Conservation (phyloP, 768 basidiomycete genomes). For the Crepidotus variabilis region DNA sequence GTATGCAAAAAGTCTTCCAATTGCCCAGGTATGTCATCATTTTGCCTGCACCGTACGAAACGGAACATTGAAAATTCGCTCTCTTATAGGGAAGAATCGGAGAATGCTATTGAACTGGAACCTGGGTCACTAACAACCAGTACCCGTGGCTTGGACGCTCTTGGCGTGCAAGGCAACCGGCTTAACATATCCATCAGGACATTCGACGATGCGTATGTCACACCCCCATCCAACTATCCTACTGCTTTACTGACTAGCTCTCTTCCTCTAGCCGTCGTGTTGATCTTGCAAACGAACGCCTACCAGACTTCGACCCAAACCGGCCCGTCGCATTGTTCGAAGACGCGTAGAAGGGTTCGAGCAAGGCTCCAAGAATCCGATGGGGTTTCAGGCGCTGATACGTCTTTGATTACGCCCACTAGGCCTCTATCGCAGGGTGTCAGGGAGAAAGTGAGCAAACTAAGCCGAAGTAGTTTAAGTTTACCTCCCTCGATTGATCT, state of each 20-base stretch:
- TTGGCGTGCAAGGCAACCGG: constrained; percentile 59
- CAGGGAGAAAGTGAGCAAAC: constrained; percentile 25
- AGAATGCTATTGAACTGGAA: constrained; percentile 69
- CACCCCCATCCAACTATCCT: constrained; percentile 1
- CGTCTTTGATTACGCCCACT: constrained; percentile 16
- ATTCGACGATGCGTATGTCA: constrained; percentile 74
- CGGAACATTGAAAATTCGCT: background rate
- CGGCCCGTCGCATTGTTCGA: constrained; percentile 43
- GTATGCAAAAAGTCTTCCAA: constrained; percentile 95
- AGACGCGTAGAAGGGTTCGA: constrained; percentile 37
- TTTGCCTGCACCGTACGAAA: constrained; percentile 4
- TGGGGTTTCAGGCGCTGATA: constrained; percentile 19
- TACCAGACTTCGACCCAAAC: constrained; percentile 52
- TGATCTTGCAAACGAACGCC: constrained; percentile 71
- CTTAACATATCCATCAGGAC: constrained; percentile 59
- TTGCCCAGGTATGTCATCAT: constrained; percentile 70
- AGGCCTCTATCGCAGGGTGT: constrained; percentile 20
- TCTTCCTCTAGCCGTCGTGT: constrained; percentile 57
- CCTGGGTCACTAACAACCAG: constrained; percentile 22
- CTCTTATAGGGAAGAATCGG: constrained; percentile 66
- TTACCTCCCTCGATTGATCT: constrained; percentile 43
- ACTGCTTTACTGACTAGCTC: constrained; percentile 1
- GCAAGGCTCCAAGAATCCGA: constrained; percentile 30
- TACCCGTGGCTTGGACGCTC: constrained; percentile 44
- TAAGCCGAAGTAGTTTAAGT: constrained; percentile 25